Conservation (phyloP, 202 grass and related monocot genomes). For the Dendrocalamus latiflorus region DNA sequence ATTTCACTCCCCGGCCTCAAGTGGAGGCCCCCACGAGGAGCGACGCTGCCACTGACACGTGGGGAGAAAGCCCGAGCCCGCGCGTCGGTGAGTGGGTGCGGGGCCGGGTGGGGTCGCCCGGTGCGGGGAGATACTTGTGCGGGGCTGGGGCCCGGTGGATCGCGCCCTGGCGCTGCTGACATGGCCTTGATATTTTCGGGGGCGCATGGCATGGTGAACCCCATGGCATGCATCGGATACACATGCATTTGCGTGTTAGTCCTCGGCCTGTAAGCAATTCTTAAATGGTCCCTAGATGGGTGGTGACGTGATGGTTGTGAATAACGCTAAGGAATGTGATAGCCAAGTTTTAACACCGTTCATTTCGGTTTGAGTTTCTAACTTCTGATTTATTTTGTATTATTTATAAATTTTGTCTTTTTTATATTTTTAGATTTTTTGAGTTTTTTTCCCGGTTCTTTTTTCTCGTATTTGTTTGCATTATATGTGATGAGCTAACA, state of each 20-base stretch:
- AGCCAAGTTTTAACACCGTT: background rate
- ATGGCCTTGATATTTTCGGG: constrained; percentile 97
- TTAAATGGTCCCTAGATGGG: no score
- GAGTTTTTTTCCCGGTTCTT: no score
- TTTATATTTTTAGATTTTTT: no score
- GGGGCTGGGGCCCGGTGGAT: constrained; percentile 43
- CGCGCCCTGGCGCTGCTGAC: constrained; percentile 48
- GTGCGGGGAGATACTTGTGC: constrained; percentile 51
- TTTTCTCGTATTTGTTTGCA: no score
- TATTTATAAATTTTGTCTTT: no score
- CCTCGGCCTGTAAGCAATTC: background rate
- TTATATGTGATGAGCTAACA: no score
- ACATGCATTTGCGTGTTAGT: background rate
- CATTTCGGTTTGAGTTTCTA: no score
- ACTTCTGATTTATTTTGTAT: no score
- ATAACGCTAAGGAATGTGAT: no score
- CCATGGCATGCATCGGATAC: background rate
- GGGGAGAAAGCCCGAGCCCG: accelerated
- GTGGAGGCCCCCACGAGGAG: background rate
- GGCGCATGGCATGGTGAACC: constrained; percentile 29
- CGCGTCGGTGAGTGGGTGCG: background rate
- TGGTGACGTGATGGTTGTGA: no score
- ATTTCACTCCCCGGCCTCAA: background rate
- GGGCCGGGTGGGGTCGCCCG: background rate
- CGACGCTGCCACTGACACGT: background rate